Evolutionary conservation across 139 green algal genomes (phyloP).

Genomic region (Astrephomene gubernaculifera): DNA sequence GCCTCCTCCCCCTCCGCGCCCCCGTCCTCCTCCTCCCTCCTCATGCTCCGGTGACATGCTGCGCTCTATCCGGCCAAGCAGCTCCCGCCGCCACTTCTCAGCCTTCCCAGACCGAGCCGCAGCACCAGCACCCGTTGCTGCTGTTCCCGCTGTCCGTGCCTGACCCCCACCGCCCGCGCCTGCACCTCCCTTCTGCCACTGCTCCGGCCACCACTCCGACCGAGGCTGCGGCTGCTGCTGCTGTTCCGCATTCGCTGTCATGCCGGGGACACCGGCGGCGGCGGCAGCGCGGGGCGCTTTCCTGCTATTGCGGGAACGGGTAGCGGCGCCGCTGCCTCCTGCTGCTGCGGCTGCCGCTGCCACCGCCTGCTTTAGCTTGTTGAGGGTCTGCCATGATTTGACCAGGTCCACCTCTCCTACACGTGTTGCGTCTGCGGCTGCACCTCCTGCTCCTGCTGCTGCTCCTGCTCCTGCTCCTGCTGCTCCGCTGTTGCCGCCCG

Average conservation of each 20-base stretch:
- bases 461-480: no score
- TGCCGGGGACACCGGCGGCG: not conserved
- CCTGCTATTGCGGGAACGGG: not conserved
- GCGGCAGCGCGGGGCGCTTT: not conserved
- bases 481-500: no score
- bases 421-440: not conserved
- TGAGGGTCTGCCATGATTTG: not conserved
- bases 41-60: not conserved
- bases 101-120: slow-evolving; percentile 5
- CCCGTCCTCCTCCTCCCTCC: not conserved
- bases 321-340: not conserved
- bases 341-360: not conserved
- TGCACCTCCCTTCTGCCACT: not conserved
- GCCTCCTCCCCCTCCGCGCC: not conserved
- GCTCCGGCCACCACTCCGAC: slow-evolving; percentile 8
- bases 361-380: not conserved
- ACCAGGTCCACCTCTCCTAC: not conserved
- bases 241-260: not conserved
- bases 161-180: not conserved
- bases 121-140: not conserved
- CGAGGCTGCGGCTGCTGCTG: not conserved
- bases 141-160: not conserved
- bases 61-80: not conserved
- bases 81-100: slow-evolving; percentile 18
- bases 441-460: no score